Evolutionary conservation across 192 early-diverging fungal genomes (phyloP).

Genomic region (Pilaira anomala): DNA sequence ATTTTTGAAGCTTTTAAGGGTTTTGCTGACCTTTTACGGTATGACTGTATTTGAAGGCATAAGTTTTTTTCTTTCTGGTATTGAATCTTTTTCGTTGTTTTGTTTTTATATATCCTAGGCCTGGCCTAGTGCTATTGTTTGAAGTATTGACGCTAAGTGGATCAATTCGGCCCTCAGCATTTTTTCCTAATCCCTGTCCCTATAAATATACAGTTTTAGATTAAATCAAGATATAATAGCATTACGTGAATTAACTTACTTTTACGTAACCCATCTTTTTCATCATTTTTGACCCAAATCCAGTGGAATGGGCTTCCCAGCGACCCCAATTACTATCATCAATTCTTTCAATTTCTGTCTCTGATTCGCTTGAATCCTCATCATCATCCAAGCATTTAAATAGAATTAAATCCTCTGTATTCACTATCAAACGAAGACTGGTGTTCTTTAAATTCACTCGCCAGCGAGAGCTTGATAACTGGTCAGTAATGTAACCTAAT

Average conservation of each 20-base stretch:
- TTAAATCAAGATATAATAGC: not conserved
- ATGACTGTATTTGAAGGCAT: not conserved
- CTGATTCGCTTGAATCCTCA: too few relatives aligned
- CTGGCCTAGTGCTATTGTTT: not conserved
- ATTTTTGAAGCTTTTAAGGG: not conserved
- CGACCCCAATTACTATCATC: not conserved
- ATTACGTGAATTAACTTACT: conserved; percentile 5
- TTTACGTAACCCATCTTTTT: conserved; percentile 59
- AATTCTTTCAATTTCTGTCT: too few relatives aligned
- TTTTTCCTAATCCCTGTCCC: conserved; percentile 16
- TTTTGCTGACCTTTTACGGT: not conserved
- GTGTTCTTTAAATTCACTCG: too few relatives aligned
- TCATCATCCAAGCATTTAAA: too few relatives aligned
- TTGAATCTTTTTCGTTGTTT: not conserved
- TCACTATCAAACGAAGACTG: too few relatives aligned
- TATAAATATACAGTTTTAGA: not conserved
- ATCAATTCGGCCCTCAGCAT: conserved; percentile 12
- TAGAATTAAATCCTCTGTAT: too few relatives aligned
- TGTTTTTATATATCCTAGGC: not conserved
- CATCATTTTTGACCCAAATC: conserved; percentile 66
- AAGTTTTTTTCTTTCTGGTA: not conserved
- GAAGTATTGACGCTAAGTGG: not conserved
- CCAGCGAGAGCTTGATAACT: too few relatives aligned
- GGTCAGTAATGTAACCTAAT: too few relatives aligned
- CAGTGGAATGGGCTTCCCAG: conserved; percentile 69